Percentiles rank a stretch among this genome's conserved stretches.
Conservation (phyloP, 768 basidiomycete genomes). For the Tricholoma sp. region DNA sequence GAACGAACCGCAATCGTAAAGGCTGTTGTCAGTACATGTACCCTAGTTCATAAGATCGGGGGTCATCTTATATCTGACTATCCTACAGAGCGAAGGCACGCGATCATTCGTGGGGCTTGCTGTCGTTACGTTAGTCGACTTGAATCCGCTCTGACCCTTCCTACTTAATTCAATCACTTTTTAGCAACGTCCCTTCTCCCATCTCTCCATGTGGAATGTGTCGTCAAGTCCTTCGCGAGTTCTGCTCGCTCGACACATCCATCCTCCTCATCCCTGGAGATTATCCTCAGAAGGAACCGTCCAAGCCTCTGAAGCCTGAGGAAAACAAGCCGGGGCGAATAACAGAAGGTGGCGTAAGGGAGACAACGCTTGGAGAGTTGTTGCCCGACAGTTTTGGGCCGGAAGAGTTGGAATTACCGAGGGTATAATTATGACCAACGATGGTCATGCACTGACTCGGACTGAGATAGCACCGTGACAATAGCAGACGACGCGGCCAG, state of each 20-base stretch:
- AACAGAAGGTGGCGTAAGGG: constrained; percentile 48
- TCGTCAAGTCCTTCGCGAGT: constrained; percentile 86
- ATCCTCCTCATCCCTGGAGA: constrained; percentile 65
- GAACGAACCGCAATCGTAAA: constrained; percentile 96
- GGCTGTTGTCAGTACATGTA: constrained; percentile 63
- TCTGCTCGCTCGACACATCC: constrained; percentile 71
- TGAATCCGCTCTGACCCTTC: not conserved
- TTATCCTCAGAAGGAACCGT: constrained; percentile 38
- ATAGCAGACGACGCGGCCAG: too few species aligned
- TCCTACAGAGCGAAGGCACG: constrained; percentile 71
- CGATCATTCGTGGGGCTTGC: constrained; percentile 70
- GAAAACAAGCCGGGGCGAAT: constrained; percentile 28
- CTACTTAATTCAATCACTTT: not conserved
- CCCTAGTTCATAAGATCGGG: not conserved
- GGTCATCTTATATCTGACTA: not conserved
- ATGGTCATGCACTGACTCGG: too few species aligned
- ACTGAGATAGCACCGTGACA: too few species aligned
- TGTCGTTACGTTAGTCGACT: constrained; percentile 59
- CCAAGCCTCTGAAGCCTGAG: constrained; percentile 24
- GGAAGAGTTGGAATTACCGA: constrained; percentile 59
- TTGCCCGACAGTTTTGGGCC: constrained; percentile 89
- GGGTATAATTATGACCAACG: constrained; percentile 11
- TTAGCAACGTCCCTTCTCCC: constrained; percentile 61
- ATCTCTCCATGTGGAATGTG: constrained; percentile 93
- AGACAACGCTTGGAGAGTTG: constrained; percentile 66